phyloP scores from a whole-genome alignment of 1,139 yeast genomes.

The Scheffersomyces stambukii region DNA sequence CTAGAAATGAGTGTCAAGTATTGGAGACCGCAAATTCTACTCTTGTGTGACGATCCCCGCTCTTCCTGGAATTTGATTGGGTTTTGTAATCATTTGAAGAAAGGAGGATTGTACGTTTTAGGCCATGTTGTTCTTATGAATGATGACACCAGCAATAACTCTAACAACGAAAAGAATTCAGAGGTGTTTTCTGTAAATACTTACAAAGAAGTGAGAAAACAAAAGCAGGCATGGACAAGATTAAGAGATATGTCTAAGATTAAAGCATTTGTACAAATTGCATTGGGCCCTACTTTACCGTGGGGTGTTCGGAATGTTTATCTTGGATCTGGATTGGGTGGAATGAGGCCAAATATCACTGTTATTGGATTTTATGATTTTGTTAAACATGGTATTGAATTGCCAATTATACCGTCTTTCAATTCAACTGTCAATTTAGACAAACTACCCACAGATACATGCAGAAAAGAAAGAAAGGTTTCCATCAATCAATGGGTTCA shows the following conservation, averaged over 20 bases:
- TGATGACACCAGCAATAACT: slow-evolving; percentile 22
- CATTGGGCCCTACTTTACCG: slow-evolving; percentile 78
- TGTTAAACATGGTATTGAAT: slow-evolving; percentile 33
- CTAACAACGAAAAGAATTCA: slow-evolving; percentile 13
- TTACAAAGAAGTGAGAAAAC: slow-evolving; percentile 64
- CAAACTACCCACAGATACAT: slow-evolving; percentile 74
- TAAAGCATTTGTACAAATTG: slow-evolving; percentile 92
- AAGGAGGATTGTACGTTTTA: slow-evolving; percentile 86
- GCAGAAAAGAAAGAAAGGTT: slow-evolving; percentile 67
- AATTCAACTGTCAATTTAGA: slow-evolving; percentile 12
- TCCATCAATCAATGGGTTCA: slow-evolving; percentile 85
- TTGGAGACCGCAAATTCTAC: slow-evolving; percentile 93
- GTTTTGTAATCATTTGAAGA: slow-evolving; percentile 92
- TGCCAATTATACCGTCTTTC: slow-evolving; percentile 20
- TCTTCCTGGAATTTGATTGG: slow-evolving; percentile 87
- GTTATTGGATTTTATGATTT: slow-evolving; percentile 84
- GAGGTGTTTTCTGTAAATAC: slow-evolving; percentile 28
- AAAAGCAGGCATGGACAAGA: slow-evolving; percentile 77
- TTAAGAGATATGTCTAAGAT: slow-evolving; percentile 72
- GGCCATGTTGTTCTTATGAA: slow-evolving; percentile 85
- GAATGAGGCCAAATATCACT: slow-evolving; percentile 94
- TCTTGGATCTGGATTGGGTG: slow-evolving; percentile 91
- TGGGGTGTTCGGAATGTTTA: slow-evolving; percentile 97
- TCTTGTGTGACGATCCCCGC: slow-evolving; percentile 86
- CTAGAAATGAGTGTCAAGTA: slow-evolving; percentile 89